Base-by-base conservation (phyloP, 129 eudicot genomes). In the Lonicera japonica region DNA sequence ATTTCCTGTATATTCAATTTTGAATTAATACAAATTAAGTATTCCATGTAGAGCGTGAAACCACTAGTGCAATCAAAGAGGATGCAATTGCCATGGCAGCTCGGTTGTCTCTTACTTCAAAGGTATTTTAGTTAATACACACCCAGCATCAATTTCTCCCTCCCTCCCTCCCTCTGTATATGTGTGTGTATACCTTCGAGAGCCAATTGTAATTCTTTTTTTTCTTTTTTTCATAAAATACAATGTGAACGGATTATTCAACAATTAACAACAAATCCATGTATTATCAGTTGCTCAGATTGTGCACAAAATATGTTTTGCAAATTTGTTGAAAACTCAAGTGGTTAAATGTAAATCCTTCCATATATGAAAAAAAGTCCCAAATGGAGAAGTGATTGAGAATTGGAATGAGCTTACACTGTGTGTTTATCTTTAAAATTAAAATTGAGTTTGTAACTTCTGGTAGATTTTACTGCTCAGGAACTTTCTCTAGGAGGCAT, bases 401-500 rank as follows among this genome's bases (percentile, higher is more conserved):
- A n/a, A n/a, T n/a, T n/a, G n/a, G n/a, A n/a, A n/a, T n/a, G n/a
- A n/a, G n/a, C n/a, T n/a, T n/a, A n/a, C n/a, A n/a, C n/a, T n/a
- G n/a, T n/a, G n/a, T n/a, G n/a, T n/a, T n/a, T n/a, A n/a, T n/a
- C n/a, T n/a, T n/a, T n/a, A n/a, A n/a, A n/a, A n/a, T n/a, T n/a
- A n/a, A n/a, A n/a, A n/a, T n/a, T n/a, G n/a, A n/a, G n/a, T n/a
- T n/a, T n/a, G n/a, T n/a, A 17, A 36, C 21, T 24, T 51, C 11
- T 63, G 4, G 17, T 24, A 9, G 0, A 11, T 46, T 51, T 40
- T 57, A 22, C 40, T 69, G 72, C 43, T 51, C 85, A 92, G 99
- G 99, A 92, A 65, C 83, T 92, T 47, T 70, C 89, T 67, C 71
- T 92, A 58, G 86, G 64, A 38, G 95, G 92, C 51, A 70, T 84